Base-by-base conservation (phyloP, 2,329 filamentous ascomycete genomes). In the Paradendryphiella salina region DNA sequence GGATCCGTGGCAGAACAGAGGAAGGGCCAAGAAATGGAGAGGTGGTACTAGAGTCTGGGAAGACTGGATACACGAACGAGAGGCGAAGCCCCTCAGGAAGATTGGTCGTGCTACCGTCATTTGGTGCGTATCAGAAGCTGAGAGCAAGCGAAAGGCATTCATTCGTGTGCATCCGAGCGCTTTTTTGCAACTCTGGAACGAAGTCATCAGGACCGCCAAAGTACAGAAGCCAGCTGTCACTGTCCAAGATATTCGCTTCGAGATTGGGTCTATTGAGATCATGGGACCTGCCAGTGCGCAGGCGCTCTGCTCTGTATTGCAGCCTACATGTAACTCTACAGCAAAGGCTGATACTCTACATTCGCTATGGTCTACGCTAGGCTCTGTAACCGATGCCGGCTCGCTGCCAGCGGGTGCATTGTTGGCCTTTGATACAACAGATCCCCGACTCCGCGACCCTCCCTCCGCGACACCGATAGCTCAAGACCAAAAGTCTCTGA, bases 81-180 rank as follows among this genome's bases (percentile, higher is more conserved):
- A 84, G 51, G 77, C 76, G 18, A 72, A 66, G 17, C 76, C 75
- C 14, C 78, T 78, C n/a, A 66, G 63, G 40, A 77, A 81, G 3
- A 86, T 96, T 55, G 86, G 88, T 9, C 89, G 87, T 9, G 84
- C 85, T 3, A 87, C 83, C 0, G 74, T 96, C 23, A 73, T 96
- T 10, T 96, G 91, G 90, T 87, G 86, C 68, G 52, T 52, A 10
- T 46, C 48, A 45, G 41, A 65, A 7, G 18, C 57, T 53, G 48
- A 66, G 37, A 46, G 62, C 3, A 80, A 76, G 61, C 77, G 79
- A 42, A 81, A 79, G 54, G 68, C 89, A 0, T 84, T 93, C 48
- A 73, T 96, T 43, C 81, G 92, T 46, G 76, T 93, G 1, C 93
- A 97, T 69, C 94, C 94, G 2, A 87, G 91, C 15, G 87, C 88